Evolutionary conservation across 2,329 filamentous ascomycete genomes (phyloP).

Genomic region (Fonsecaea multimorphosa): DNA sequence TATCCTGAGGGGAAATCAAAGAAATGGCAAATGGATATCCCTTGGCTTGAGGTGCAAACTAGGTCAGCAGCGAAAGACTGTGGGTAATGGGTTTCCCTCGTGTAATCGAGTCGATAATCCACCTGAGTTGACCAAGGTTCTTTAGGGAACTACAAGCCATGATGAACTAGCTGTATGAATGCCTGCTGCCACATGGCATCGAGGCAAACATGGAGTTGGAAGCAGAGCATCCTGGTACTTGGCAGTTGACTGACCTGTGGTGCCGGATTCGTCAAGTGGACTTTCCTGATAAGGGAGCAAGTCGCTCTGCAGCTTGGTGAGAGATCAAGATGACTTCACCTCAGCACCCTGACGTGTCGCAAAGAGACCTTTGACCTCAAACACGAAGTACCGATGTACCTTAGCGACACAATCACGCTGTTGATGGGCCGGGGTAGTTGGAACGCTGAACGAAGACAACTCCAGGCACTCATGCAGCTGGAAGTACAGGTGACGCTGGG

Average conservation of each 20-base stretch:
- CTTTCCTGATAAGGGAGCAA: constrained; percentile 4
- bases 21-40: background rate
- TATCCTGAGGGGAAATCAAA: background rate
- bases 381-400: background rate
- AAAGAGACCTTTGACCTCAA: background rate
- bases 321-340: background rate
- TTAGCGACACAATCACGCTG: background rate
- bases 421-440: background rate
- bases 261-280: background rate
- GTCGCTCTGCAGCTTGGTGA: constrained; percentile 3
- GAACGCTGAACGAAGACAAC: background rate
- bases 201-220: background rate
- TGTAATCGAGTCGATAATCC: background rate
- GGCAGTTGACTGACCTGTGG: background rate
- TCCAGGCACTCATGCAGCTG: background rate
- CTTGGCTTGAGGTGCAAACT: background rate
- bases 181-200: background rate
- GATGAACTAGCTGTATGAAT: background rate
- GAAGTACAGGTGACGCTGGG: background rate
- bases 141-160: background rate
- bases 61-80: background rate
- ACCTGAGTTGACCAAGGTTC: background rate
- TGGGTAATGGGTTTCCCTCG: background rate
- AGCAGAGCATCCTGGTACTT: background rate
- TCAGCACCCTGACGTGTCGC: background rate